phyloP scores from a whole-genome alignment of 1,139 yeast genomes.

The Blastobotrys buckinghamii region DNA sequence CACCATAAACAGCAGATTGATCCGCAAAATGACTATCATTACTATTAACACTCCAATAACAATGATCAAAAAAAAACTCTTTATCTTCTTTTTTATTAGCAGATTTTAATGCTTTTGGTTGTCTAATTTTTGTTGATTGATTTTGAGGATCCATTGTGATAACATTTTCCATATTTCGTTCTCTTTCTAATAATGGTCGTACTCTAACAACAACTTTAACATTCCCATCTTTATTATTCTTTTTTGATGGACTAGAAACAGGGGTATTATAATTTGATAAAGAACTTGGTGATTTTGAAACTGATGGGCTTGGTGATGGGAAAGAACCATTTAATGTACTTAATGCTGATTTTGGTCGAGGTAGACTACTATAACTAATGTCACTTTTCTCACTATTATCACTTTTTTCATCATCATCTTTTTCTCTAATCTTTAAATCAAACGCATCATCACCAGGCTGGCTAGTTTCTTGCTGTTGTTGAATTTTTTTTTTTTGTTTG shows the following conservation, averaged over 20 bases:
- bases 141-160: conserved; percentile 25
- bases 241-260: background rate
- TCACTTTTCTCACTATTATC: too few species aligned
- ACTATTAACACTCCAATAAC: conserved; percentile 51
- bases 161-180: conserved; percentile 23
- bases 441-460: background rate
- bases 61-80: conserved; percentile 49
- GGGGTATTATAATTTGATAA: background rate
- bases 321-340: background rate
- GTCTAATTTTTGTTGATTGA: conserved; percentile 24
- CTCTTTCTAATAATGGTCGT: conserved; percentile 34
- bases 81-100: conserved; percentile 24
- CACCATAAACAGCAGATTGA: conserved; percentile 46
- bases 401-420: background rate
- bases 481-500: conserved; percentile 1
- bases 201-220: conserved; percentile 37
- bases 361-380: background rate
- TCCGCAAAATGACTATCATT: conserved; percentile 37
- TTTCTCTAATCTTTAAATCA: background rate
- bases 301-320: background rate
- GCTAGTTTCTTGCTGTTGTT: background rate
- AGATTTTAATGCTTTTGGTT: conserved; percentile 1
- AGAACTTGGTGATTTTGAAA: background rate
- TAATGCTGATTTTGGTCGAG: conserved; percentile 7
- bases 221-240: conserved; percentile 23